Evolutionary conservation across 495 filamentous ascomycete genomes (phyloP).

Genomic region (Neurospora pannonica): DNA sequence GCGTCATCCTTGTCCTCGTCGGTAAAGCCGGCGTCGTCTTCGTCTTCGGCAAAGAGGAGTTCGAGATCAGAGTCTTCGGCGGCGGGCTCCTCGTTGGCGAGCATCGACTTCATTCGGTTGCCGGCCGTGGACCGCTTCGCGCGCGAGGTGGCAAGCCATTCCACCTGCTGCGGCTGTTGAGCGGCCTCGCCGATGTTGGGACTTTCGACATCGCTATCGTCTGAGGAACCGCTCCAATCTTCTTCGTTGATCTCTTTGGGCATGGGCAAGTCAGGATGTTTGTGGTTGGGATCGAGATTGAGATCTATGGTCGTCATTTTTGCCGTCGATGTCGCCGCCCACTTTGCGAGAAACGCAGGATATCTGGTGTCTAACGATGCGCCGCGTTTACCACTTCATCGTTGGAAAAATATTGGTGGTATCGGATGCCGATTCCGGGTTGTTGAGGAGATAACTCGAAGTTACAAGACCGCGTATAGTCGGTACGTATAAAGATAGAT

Average conservation of each 20-base stretch:
- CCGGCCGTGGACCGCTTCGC: slow-evolving; percentile 78
- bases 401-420: background rate
- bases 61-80: slow-evolving; percentile 58
- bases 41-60: slow-evolving; percentile 75
- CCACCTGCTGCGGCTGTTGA: slow-evolving; percentile 31
- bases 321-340: background rate
- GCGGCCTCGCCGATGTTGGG: slow-evolving; percentile 13
- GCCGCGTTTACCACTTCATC: background rate
- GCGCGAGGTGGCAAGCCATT: slow-evolving; percentile 70
- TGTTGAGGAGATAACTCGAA: background rate
- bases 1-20: slow-evolving; percentile 60
- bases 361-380: background rate
- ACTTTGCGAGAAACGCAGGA: background rate
- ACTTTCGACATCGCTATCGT: slow-evolving; percentile 13
- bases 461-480: background rate
- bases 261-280: background rate
- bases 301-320: background rate
- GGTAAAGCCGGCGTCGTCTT: slow-evolving; percentile 72
- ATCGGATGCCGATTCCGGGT: background rate
- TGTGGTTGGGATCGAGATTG: background rate
- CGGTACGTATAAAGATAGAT: background rate
- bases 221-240: slow-evolving; percentile 13
- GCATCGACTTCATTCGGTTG: slow-evolving; percentile 68
- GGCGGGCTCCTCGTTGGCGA: slow-evolving; percentile 62
- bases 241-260: slow-evolving; percentile 19